phyloP scores from a whole-genome alignment of 768 basidiomycete species.

The Trametes villosa region DNA sequence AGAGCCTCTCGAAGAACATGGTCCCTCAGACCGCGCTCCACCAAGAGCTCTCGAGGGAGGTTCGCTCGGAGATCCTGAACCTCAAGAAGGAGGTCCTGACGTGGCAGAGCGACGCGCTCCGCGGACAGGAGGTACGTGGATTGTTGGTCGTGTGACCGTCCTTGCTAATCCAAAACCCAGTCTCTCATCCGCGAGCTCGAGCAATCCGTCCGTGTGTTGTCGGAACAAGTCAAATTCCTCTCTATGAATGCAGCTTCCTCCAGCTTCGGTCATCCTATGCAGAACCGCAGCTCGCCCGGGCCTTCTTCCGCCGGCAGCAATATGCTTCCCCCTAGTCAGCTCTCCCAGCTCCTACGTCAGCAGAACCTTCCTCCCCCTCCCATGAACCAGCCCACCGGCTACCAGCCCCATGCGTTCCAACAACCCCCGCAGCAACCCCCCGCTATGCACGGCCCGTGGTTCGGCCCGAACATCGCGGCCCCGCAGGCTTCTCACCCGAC shows the following conservation, averaged over 20 bases:
- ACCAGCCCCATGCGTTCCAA: conserved; percentile 33
- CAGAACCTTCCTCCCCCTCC: conserved; percentile 38
- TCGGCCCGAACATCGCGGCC: conserved; percentile 66
- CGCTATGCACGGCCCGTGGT: conserved; percentile 54
- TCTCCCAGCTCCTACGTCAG: conserved; percentile 35
- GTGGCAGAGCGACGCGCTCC: conserved; percentile 81
- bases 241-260: conserved; percentile 49
- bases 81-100: conserved; percentile 80
- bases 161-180: conserved; percentile 41
- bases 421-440: conserved; percentile 39
- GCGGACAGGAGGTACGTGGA: conserved; percentile 72
- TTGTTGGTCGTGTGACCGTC: not conserved
- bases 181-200: conserved; percentile 80
- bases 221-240: conserved; percentile 84
- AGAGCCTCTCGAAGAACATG: conserved; percentile 71
- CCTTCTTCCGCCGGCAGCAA: conserved; percentile 23
- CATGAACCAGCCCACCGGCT: conserved; percentile 43
- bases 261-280: conserved; percentile 21
- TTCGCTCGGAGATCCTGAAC: conserved; percentile 73
- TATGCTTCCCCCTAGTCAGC: conserved; percentile 28
- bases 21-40: conserved; percentile 78
- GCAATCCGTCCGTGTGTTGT: conserved; percentile 70
- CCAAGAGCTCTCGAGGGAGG: conserved; percentile 77
- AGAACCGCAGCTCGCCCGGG: conserved; percentile 29
- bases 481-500: conserved; percentile 84